Base-by-base conservation (phyloP, 768 basidiomycete species). In the Naematelia aurantialba region DNA sequence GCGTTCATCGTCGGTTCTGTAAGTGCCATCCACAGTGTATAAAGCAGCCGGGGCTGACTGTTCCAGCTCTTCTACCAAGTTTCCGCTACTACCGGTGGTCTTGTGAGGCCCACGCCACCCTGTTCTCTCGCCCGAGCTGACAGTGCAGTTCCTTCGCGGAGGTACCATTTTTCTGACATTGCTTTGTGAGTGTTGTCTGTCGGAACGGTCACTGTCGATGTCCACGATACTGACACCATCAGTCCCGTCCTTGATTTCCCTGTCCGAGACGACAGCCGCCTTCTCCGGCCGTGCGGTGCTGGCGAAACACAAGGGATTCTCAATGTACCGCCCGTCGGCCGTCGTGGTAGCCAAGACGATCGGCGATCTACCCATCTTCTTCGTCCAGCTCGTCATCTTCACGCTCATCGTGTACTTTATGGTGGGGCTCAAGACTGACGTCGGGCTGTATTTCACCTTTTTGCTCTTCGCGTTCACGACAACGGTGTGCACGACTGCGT, bases 101-200 rank as follows among this genome's bases (percentile, higher is more conserved):
- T 83, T 70, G 34, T 39, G 17, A 8, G 34, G n/a, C n/a, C 34
- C 17, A 39, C 8, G 34, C 34, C 17, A 8, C 8, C 34, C 34
- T 39, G 34, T 17, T 39, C 8, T 8, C 34, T 17, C 8, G 34
- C 17, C 8, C 17, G 8, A 8, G 34, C 8, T 39, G 8, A 39
- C 34, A 39, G 17, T 39, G 17, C 34, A 39, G 34, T 89, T 87
- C 80, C 85, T 86, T n/a, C 83, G 89, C 19, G 88, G 87, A 42
- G 85, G 88, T 77, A 80, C 87, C 22, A 79, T 91, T 19, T 89
- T 87, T 82, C 88, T 89, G 82, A 86, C 71, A 30, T 83, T 77
- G 25, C 69, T 80, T 14, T 73, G 50, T 51, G 48, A 53, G 45
- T 26, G 8, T 31, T 11, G 1, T 10, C 51, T 46, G 19, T 13